phyloP scores from a whole-genome alignment of 768 basidiomycete genomes.

The Mycena filopes region DNA sequence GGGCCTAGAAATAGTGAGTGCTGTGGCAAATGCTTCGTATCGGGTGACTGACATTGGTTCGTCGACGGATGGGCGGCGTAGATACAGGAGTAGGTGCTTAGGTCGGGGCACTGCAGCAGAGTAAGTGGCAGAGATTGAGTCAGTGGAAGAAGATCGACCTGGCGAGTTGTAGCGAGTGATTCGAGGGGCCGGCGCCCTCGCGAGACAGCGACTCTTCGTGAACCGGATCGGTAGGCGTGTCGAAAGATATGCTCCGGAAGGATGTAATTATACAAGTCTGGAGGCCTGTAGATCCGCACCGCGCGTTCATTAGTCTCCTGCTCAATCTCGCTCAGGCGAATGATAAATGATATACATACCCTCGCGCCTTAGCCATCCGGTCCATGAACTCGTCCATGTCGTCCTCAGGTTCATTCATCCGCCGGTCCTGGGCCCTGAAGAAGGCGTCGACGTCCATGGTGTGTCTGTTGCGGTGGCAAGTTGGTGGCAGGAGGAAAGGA shows the following conservation, averaged over 20 bases:
- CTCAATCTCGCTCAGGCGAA: no score
- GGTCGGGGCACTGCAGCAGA: not conserved
- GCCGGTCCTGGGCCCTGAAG: conserved; percentile 64
- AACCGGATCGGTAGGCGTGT: not conserved
- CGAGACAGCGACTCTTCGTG: not conserved
- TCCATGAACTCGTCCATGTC: conserved; percentile 59
- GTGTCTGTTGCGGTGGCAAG: no score
- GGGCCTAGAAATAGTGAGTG: not conserved
- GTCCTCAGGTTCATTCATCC: conserved; percentile 65
- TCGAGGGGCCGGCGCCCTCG: not conserved
- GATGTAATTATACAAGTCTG: not conserved
- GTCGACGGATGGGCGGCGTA: not conserved
- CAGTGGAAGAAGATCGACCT: not conserved
- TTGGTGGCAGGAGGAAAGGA: no score
- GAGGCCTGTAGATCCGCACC: no score
- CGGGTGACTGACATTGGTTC: conserved; percentile 2
- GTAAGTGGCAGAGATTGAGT: conserved; percentile 9
- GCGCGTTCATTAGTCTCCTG: no score
- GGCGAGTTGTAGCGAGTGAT: conserved; percentile 1
- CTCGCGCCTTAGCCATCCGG: conserved; percentile 41
- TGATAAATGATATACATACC: no score
- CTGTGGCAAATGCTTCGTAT: not conserved
- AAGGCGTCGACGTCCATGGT: conserved; percentile 56
- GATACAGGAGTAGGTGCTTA: not conserved
- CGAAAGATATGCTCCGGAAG: not conserved